phyloP scores from a whole-genome alignment of 139 green algal genomes.

The Tetratostichococcus sp. region DNA sequence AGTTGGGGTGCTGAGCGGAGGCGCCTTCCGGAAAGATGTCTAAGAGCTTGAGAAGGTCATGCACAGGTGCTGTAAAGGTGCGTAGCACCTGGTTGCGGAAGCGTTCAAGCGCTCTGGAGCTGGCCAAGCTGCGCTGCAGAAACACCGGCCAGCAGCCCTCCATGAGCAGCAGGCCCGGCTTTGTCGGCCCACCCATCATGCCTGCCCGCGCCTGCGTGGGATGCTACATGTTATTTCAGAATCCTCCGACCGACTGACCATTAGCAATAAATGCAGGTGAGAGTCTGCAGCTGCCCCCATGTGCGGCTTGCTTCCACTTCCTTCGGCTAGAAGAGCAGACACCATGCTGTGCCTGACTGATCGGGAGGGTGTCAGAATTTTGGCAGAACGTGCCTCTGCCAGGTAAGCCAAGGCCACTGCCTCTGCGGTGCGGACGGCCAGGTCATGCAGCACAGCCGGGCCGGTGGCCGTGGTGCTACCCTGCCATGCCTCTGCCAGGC shows the following conservation, averaged over 20 bases:
- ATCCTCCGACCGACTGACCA: no score
- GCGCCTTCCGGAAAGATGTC: no score
- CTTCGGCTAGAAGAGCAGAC: no score
- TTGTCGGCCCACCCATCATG: neutral
- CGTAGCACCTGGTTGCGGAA: conserved; percentile 52
- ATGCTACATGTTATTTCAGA: neutral
- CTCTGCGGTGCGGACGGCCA: conserved; percentile 40
- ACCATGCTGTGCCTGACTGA: no score
- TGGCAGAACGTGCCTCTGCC: conserved; percentile 25
- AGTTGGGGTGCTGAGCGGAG: no score
- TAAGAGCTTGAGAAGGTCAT: no score
- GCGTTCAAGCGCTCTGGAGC: conserved; percentile 46
- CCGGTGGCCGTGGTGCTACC: neutral
- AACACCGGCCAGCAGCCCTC: conserved; percentile 30
- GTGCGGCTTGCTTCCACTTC: no score
- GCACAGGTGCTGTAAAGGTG: no score
- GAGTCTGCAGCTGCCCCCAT: no score
- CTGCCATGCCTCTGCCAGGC: neutral
- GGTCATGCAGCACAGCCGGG: conserved; percentile 40
- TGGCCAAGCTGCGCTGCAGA: conserved; percentile 34
- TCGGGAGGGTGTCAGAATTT: no score
- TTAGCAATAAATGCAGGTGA: no score
- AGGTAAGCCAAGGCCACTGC: conserved; percentile 43
- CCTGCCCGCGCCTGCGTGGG: neutral
- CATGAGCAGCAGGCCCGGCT: neutral